A percentile compares a stretch with the other conserved stretches of the same genome.
Evolutionary conservation across 352 stramenopile species (phyloP).

Genomic region (Pythium dissimile): DNA sequence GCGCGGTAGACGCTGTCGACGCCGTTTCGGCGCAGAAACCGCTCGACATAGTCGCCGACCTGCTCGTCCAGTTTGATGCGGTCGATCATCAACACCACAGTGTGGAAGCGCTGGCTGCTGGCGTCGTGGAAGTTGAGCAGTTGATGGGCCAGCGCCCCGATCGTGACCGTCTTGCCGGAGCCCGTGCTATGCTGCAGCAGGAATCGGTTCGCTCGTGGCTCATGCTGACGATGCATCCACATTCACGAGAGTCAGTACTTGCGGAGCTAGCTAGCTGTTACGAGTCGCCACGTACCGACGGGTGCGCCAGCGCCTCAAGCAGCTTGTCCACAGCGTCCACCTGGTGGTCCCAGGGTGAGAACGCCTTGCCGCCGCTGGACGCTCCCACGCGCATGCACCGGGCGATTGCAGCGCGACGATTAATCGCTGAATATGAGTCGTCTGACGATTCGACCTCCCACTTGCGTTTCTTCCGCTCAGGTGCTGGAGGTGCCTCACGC

Average conservation of each 20-base stretch:
- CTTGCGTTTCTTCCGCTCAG: conserved; percentile 23
- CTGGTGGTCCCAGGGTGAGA: conserved; percentile 66
- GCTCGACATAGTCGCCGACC: conserved; percentile 65
- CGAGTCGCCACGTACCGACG: conserved; percentile 10
- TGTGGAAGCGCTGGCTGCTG: conserved; percentile 52
- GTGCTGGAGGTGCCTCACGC: neutral
- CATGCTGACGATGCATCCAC: neutral
- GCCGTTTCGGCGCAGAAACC: conserved; percentile 69
- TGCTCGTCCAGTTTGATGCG: conserved; percentile 84
- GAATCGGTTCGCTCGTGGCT: conserved; percentile 30
- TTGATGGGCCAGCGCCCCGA: conserved; percentile 66
- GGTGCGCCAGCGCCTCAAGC: conserved; percentile 35
- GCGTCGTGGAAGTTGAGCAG: conserved; percentile 55
- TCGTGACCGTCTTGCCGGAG: conserved; percentile 78
- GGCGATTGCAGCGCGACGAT: conserved; percentile 25
- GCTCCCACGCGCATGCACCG: conserved; percentile 59
- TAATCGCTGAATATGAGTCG: too few species aligned
- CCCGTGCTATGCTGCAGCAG: conserved; percentile 82
- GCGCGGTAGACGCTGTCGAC: conserved; percentile 68
- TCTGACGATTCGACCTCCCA: too few species aligned
- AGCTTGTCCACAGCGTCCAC: conserved; percentile 54
- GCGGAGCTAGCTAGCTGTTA: too few species aligned
- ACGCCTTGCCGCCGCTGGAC: conserved; percentile 22
- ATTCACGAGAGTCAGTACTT: too few species aligned
- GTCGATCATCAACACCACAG: conserved; percentile 72